These are phyloP conservation scores for Mortierella sp. DNA, from an alignment of 371 early-diverging fungal species.

Conservation along the genomic window DNA sequence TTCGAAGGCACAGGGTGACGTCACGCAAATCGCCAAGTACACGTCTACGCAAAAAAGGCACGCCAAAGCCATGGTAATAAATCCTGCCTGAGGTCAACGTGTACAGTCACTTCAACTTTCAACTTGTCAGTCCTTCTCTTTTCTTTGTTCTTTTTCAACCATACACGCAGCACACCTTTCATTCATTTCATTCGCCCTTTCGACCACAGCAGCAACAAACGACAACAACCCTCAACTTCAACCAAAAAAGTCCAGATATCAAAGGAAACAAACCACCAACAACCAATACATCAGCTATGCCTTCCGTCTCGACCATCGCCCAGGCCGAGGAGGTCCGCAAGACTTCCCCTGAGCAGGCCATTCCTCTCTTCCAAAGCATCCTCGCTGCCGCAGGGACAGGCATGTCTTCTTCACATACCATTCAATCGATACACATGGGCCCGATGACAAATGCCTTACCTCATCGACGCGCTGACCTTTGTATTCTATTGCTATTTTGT, in stretches of 20 bases:
- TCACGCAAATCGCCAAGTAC: neutral
- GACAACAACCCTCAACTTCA: neutral
- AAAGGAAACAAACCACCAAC: neutral
- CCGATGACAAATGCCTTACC: neutral
- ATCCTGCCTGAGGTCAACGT: neutral
- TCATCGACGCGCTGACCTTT: constrained; percentile 7
- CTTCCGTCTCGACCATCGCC: constrained; percentile 58
- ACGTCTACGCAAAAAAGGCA: neutral
- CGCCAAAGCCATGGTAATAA: constrained; percentile 1
- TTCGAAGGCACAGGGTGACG: constrained; percentile 18
- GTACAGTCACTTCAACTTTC: constrained; percentile 4
- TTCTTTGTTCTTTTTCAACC: constrained; percentile 3
- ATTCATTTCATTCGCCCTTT: neutral
- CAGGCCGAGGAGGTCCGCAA: constrained; percentile 66
- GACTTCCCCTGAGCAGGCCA: constrained; percentile 66
- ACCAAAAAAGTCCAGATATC: constrained; percentile 1
- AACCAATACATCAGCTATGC: constrained; percentile 22
- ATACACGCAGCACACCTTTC: neutral
- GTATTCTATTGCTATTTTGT: neutral
- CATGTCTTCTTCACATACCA: constrained; percentile 10
- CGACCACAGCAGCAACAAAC: neutral
- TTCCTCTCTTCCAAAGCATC: constrained; percentile 66
- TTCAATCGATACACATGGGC: neutral
- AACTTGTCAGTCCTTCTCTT: neutral
- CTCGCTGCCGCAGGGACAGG: constrained; percentile 59